phyloP scores from a whole-genome alignment of 2,329 filamentous ascomycete genomes.

The Claviceps spartinae region DNA sequence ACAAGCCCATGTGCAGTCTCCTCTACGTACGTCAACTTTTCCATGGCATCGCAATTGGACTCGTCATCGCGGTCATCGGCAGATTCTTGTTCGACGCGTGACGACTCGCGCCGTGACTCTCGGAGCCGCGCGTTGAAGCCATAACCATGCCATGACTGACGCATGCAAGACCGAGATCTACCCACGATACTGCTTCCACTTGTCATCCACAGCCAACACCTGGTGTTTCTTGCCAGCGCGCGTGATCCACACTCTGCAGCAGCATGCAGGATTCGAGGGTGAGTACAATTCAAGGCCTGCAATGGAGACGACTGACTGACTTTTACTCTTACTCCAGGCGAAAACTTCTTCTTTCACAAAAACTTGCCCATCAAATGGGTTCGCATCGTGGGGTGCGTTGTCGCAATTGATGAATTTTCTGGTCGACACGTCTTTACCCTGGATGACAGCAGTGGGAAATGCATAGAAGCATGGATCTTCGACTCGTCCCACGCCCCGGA shows the following conservation, averaged over 20 bases:
- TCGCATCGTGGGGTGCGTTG: constrained; percentile 55
- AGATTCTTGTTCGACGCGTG: not conserved
- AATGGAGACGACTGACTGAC: not conserved
- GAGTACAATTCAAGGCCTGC: constrained; percentile 5
- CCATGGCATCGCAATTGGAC: not conserved
- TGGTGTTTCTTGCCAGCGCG: constrained; percentile 43
- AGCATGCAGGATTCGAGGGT: constrained; percentile 41
- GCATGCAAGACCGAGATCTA: constrained; percentile 29
- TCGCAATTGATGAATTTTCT: constrained; percentile 42
- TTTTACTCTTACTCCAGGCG: constrained; percentile 17
- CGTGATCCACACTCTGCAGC: constrained; percentile 35
- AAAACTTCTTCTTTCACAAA: constrained; percentile 49
- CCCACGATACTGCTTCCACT: constrained; percentile 48
- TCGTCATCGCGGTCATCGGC: not conserved
- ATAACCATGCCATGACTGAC: constrained; percentile 38
- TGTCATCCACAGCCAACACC: constrained; percentile 44
- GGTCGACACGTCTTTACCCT: constrained; percentile 39
- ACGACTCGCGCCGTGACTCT: not conserved
- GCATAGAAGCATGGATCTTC: constrained; percentile 31
- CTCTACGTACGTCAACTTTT: not conserved
- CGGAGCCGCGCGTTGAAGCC: constrained; percentile 1
- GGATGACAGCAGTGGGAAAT: constrained; percentile 51
- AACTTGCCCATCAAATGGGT: constrained; percentile 71
- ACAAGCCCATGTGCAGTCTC: not conserved
- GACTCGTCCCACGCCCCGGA: constrained; percentile 1